Percentiles rank a stretch among this genome's conserved stretches.
These are phyloP conservation scores for Saccharomycopsis hybrid DNA, from an alignment of 1,139 yeast species.

Conservation along the genomic window DNA sequence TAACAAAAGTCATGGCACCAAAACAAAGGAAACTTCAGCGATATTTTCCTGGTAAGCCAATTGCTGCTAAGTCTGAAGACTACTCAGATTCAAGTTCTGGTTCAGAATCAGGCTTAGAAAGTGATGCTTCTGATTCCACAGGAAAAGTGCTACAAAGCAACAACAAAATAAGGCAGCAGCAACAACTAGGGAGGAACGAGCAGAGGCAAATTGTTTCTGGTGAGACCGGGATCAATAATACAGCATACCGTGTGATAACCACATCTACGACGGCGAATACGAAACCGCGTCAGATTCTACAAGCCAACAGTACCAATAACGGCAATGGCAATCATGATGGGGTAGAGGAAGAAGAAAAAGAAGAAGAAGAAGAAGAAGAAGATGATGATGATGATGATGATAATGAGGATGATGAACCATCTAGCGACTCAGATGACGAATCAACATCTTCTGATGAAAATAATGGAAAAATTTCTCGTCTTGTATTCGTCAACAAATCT, in stretches of 20 bases:
- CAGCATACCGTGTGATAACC: too few species aligned
- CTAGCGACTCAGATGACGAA: not conserved
- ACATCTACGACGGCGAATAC: too few species aligned
- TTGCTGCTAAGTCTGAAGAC: constrained; percentile 68
- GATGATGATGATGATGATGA: not conserved
- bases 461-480: constrained; percentile 21
- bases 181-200: not conserved
- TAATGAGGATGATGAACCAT: not conserved
- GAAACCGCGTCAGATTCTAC: too few species aligned
- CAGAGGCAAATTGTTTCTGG: not conserved
- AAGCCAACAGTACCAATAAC: too few species aligned
- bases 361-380: not conserved
- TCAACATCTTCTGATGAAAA: constrained; percentile 14
- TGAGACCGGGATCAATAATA: not conserved
- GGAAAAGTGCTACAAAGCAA: not conserved
- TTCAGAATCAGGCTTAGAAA: not conserved
- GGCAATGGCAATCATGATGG: too few species aligned
- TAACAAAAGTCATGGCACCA: too few species aligned
- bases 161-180: not conserved
- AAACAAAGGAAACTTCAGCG: too few species aligned
- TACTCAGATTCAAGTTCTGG: constrained; percentile 22
- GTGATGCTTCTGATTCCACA: not conserved
- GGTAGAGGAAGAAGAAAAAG: not conserved
- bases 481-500: constrained; percentile 24
- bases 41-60: constrained; percentile 83